phyloP scores from a whole-genome alignment of 257 asterid species.

The Scutellaria barbata region DNA sequence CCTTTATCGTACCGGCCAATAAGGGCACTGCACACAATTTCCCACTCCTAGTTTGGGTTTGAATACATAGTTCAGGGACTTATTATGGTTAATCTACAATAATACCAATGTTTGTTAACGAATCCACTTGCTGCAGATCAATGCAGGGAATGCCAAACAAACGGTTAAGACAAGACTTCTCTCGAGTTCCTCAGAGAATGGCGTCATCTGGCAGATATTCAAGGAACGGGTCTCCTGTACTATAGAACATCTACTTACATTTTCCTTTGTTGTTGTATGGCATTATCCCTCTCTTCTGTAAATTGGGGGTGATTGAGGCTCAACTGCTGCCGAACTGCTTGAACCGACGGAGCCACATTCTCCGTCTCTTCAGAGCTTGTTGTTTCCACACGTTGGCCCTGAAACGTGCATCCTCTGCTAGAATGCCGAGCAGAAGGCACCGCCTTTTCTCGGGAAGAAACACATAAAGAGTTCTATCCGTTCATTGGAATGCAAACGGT shows the following conservation, averaged over 20 bases:
- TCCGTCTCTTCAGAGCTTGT: constrained; percentile 12
- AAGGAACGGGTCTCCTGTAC: constrained; percentile 61
- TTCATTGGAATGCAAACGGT: background rate
- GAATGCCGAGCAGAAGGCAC: constrained; percentile 14
- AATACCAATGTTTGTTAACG: constrained; percentile 21
- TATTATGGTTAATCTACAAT: constrained; percentile 4
- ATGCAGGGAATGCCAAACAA: constrained; percentile 74
- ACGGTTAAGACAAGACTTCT: constrained; percentile 66
- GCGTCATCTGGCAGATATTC: constrained; percentile 65
- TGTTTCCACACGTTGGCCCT: constrained; percentile 28
- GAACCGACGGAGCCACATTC: constrained; percentile 17
- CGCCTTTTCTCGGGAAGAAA: constrained; percentile 15
- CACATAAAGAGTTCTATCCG: background rate
- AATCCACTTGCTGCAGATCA: constrained; percentile 50
- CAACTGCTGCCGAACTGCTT: constrained; percentile 24
- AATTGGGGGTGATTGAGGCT: constrained; percentile 30
- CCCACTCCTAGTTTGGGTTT: too few species aligned
- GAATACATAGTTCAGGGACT: background rate
- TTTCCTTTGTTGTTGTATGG: constrained; percentile 40
- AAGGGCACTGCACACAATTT: background rate
- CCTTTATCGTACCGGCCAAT: too few species aligned
- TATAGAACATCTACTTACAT: constrained; percentile 40
- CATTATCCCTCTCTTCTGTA: constrained; percentile 32
- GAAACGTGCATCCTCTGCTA: constrained; percentile 6
- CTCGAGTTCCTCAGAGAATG: constrained; percentile 62